Evolutionary conservation across 805 yeast genomes (phyloP).

Genomic region (Pichia insulana): DNA sequence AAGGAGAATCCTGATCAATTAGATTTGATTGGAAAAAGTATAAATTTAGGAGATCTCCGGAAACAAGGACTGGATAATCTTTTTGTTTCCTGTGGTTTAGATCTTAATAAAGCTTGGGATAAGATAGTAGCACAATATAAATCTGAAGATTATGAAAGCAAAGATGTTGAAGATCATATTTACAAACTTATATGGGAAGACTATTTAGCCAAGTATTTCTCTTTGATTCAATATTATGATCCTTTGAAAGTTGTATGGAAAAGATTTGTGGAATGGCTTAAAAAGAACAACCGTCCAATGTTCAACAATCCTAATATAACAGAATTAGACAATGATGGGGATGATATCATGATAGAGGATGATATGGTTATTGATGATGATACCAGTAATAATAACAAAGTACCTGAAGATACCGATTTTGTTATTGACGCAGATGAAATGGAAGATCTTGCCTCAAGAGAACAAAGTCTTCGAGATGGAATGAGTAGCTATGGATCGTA

Average conservation of each 20-base stretch:
- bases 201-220: slow-evolving; percentile 13
- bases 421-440: background rate
- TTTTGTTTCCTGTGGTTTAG: slow-evolving; percentile 11
- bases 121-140: slow-evolving; percentile 6
- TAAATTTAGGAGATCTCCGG: slow-evolving; percentile 9
- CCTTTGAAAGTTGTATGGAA: slow-evolving; percentile 14
- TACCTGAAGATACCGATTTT: background rate
- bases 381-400: background rate
- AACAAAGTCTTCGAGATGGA: slow-evolving; percentile 6
- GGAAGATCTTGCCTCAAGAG: background rate
- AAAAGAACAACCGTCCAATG: slow-evolving; percentile 1
- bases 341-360: slow-evolving; percentile 6
- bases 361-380: background rate
- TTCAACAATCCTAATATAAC: slow-evolving; percentile 1
- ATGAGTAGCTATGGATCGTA: slow-evolving; percentile 14
- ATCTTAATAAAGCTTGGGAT: slow-evolving; percentile 10
- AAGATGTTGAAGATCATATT: slow-evolving; percentile 5
- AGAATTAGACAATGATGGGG: slow-evolving; percentile 10
- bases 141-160: background rate
- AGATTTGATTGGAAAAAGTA: slow-evolving; percentile 10
- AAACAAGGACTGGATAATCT: slow-evolving; percentile 9
- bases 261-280: slow-evolving; percentile 8
- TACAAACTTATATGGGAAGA: slow-evolving; percentile 13
- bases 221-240: slow-evolving; percentile 14
- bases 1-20: slow-evolving; percentile 16